Evolutionary conservation across 129 eudicot species (phyloP).

Genomic region (Oenanthe sinensis): DNA sequence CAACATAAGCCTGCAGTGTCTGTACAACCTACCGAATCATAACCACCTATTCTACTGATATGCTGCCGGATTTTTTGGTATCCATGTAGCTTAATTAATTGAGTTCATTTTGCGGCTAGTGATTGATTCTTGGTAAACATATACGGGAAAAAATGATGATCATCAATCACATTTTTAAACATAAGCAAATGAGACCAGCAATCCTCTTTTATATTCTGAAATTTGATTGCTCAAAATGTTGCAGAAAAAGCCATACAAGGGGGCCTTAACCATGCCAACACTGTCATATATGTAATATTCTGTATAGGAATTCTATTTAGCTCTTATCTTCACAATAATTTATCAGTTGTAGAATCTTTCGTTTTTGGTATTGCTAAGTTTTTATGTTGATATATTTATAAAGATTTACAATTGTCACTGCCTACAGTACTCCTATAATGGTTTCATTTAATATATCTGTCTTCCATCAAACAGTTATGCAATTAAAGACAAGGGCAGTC

Average conservation of each 20-base stretch:
- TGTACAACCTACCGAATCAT: not conserved
- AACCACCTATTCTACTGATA: not conserved
- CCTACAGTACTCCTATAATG: too few species aligned
- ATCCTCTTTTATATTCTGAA: not conserved
- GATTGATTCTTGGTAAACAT: not conserved
- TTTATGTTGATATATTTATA: too few species aligned
- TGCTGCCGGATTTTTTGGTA: not conserved
- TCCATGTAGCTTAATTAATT: not conserved
- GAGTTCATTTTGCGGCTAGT: not conserved
- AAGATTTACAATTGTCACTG: too few species aligned
- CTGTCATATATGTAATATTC: not conserved
- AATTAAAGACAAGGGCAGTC: too few species aligned
- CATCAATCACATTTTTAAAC: not conserved
- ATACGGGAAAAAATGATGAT: not conserved
- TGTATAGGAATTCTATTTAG: not conserved
- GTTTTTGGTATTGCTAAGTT: too few species aligned
- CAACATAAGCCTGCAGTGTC: conserved; percentile 18
- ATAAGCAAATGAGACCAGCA: not conserved
- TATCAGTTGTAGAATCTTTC: not conserved
- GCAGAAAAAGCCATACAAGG: not conserved
- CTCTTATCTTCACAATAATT: not conserved
- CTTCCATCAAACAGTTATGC: too few species aligned
- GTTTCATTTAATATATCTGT: too few species aligned
- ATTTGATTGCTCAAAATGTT: not conserved
- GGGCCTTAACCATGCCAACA: not conserved